Evolutionary conservation across 768 basidiomycete genomes (phyloP), one percentile per base, ranked within the genome.

Genomic region (Suillus cothurnatus): DNA sequence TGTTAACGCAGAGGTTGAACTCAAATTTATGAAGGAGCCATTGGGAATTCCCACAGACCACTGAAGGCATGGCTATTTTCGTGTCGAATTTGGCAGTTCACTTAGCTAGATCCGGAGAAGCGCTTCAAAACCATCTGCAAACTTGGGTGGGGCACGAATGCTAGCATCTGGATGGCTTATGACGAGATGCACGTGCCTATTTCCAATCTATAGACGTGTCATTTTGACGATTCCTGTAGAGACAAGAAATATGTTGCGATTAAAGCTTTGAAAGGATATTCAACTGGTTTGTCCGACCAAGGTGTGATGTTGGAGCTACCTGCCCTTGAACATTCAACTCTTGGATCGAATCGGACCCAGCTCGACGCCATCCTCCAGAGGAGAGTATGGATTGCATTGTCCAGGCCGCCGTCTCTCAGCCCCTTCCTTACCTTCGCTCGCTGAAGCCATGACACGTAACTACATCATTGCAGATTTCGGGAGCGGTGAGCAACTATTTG

Each of bases 61-160:
- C n/a, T n/a, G n/a, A 34, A 28, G 28, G 56, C 38, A 57, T 57
- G 56, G 14, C 32, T 57, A 31, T 57, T 26, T 58, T 58, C 26
- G 23, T 6, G 56, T 32, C n/a, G 14, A 58, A 34, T 58, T 36
- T 26, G 15, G 12, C 6, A 12, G 9, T 11, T 23, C 45, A 1
- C n/a, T n/a, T n/a, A n/a, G n/a, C 5, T 23, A 47, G 12, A 23
- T 49, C 12, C 12, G 12, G 47, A 49, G 47, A 6, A 23, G n/a
- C 2, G 47, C 47, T 49, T 49, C 23, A 49, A 12, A 49, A 23
- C 23, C 47, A 23, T 7, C 23, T 6, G 14, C 47, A 49, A 49
- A 23, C 6, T 23, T 23, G 47, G 23, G 47, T n/a, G 47, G 47
- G n/a, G 45, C n/a, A 47, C 12, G n/a, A 47, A 47, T 5, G n/a